Evolutionary conservation across 257 asterid genomes (phyloP).

Genomic region (Leptodermis oblonga): DNA sequence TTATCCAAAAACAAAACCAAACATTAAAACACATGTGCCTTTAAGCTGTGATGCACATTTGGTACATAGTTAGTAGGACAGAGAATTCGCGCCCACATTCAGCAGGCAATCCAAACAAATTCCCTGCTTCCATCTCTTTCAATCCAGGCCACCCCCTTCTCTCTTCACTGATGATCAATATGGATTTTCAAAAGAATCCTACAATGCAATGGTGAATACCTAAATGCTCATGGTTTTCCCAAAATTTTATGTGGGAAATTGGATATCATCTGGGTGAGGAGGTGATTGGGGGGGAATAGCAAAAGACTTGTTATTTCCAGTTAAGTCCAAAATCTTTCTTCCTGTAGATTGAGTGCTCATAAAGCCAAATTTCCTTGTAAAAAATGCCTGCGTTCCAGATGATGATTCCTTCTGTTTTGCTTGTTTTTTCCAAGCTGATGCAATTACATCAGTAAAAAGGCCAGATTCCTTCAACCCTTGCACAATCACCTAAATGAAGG

Average conservation of each 20-base stretch:
- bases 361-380: slow-evolving; percentile 18
- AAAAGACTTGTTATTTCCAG: not conserved
- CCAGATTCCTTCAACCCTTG: slow-evolving; percentile 42
- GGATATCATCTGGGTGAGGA: slow-evolving; percentile 13
- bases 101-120: no score
- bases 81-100: no score
- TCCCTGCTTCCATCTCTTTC: not conserved
- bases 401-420: not conserved
- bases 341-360: slow-evolving; percentile 10
- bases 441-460: slow-evolving; percentile 26
- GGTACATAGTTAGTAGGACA: no score
- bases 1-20: no score
- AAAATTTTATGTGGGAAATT: not conserved
- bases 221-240: no score
- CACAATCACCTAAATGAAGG: slow-evolving; percentile 28
- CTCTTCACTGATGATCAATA: not conserved
- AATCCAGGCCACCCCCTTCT: no score
- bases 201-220: not conserved
- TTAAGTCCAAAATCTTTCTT: slow-evolving; percentile 12
- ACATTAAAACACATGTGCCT: no score
- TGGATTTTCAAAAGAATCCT: not conserved
- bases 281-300: slow-evolving; percentile 22
- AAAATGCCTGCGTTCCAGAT: slow-evolving; percentile 4
- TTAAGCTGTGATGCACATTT: no score
- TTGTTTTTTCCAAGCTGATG: slow-evolving; percentile 20